These are phyloP conservation scores for Solanum bulbocastanum DNA, from an alignment of 257 asterid genomes.

Conservation along the genomic window DNA sequence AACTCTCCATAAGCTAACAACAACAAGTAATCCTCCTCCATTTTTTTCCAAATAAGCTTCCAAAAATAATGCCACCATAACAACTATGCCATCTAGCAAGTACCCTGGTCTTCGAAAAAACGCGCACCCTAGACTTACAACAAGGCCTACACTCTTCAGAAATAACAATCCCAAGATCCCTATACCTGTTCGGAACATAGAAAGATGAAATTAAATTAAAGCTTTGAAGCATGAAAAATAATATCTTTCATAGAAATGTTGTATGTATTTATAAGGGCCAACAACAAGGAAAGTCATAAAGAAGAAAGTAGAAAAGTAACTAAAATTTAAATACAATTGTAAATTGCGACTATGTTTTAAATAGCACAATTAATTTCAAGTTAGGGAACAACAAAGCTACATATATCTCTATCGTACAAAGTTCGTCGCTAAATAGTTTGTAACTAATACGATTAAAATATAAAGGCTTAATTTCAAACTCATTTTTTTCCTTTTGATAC, in stretches of 20 bases:
- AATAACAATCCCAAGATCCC: constrained; percentile 6
- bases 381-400: neutral
- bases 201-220: neutral
- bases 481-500: neutral
- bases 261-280: neutral
- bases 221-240: neutral
- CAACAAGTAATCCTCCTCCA: constrained; percentile 23
- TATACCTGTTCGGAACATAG: neutral
- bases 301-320: neutral
- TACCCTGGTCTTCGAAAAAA: constrained; percentile 11
- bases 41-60: constrained; percentile 11
- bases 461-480: neutral
- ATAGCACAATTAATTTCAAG: neutral
- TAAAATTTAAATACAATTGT: neutral
- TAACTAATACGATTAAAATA: neutral
- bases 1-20: constrained; percentile 26
- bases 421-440: neutral
- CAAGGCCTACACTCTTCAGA: constrained; percentile 4
- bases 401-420: neutral
- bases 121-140: constrained; percentile 3
- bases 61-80: constrained; percentile 17
- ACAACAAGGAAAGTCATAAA: neutral
- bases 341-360: neutral
- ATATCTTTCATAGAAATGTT: neutral
- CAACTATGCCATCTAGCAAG: constrained; percentile 15